Percentiles rank a stretch among this genome's conserved stretches.
Conservation (phyloP, 495 filamentous ascomycete genomes). For the Amorphotheca resinae region DNA sequence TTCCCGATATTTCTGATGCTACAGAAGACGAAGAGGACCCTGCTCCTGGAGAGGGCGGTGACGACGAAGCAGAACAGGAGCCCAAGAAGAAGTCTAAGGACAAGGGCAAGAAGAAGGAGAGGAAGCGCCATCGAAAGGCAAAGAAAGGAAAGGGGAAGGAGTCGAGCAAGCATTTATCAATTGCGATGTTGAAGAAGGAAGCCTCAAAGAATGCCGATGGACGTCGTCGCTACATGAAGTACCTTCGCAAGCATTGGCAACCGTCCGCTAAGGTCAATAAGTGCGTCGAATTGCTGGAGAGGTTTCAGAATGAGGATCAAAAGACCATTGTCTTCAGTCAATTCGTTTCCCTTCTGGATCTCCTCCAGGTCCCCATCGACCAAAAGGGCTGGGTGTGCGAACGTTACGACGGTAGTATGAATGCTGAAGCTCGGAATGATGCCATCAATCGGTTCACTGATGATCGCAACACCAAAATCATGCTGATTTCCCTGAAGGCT, state of each 20-base stretch:
- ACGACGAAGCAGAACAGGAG: slow-evolving; percentile 22
- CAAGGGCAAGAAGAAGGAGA: slow-evolving; percentile 11
- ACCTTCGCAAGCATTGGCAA: slow-evolving; percentile 57
- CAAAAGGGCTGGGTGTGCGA: slow-evolving; percentile 42
- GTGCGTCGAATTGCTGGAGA: slow-evolving; percentile 52
- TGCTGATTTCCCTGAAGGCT: slow-evolving; percentile 82
- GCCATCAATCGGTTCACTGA: slow-evolving; percentile 65
- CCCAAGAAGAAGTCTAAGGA: slow-evolving; percentile 18
- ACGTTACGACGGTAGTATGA: slow-evolving; percentile 86
- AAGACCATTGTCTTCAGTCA: slow-evolving; percentile 93
- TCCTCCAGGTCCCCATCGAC: slow-evolving; percentile 78
- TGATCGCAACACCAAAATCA: slow-evolving; percentile 50
- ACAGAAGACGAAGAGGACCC: slow-evolving; percentile 5
- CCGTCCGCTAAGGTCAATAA: slow-evolving; percentile 72
- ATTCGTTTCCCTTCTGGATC: slow-evolving; percentile 81
- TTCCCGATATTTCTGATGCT: slow-evolving; percentile 33
- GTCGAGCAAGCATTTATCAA: slow-evolving; percentile 26
- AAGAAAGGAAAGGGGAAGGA: slow-evolving; percentile 32
- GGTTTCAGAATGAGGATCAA: slow-evolving; percentile 29
- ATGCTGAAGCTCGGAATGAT: slow-evolving; percentile 49
- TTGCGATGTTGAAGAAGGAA: slow-evolving; percentile 56
- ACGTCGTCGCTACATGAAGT: slow-evolving; percentile 47
- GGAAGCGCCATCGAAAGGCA: slow-evolving; percentile 21
- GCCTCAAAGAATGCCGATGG: slow-evolving; percentile 46
- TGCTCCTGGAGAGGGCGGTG: slow-evolving; percentile 11